These are phyloP conservation scores for Helotiales sp. DNA, from an alignment of 2,329 filamentous ascomycete genomes.

Conservation along the genomic window DNA sequence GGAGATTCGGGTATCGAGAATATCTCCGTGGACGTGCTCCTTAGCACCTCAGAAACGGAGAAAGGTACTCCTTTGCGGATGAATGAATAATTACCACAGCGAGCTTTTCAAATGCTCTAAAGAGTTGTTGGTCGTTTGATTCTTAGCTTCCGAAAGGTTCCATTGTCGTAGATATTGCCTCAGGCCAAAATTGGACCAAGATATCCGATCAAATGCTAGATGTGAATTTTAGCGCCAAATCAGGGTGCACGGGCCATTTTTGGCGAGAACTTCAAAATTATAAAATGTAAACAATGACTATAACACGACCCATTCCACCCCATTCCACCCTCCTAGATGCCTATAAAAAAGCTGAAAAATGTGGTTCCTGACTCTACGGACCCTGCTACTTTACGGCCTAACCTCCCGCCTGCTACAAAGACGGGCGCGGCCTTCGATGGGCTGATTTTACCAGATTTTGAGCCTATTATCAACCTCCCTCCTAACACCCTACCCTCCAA, in stretches of 20 bases:
- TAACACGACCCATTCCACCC: background rate
- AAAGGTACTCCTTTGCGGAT: background rate
- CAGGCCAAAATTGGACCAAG: too few species aligned
- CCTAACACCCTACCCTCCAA: background rate
- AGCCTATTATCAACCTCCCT: background rate
- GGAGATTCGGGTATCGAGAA: constrained; percentile 6
- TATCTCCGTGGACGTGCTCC: constrained; percentile 4
- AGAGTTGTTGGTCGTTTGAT: background rate
- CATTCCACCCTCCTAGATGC: background rate
- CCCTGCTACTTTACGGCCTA: background rate
- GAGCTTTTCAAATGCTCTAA: background rate
- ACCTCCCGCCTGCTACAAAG: background rate
- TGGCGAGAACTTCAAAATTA: background rate
- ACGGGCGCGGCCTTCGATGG: background rate
- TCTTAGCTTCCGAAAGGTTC: background rate
- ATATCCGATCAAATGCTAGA: background rate
- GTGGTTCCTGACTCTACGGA: background rate
- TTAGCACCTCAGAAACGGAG: background rate
- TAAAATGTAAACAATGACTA: background rate
- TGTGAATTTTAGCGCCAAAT: background rate
- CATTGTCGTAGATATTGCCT: too few species aligned
- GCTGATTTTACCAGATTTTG: background rate
- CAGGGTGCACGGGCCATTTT: background rate
- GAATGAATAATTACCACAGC: too few species aligned
- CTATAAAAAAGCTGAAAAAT: background rate